phyloP scores from a whole-genome alignment of 2,329 filamentous ascomycete genomes.

The Epichloe amarillans region DNA sequence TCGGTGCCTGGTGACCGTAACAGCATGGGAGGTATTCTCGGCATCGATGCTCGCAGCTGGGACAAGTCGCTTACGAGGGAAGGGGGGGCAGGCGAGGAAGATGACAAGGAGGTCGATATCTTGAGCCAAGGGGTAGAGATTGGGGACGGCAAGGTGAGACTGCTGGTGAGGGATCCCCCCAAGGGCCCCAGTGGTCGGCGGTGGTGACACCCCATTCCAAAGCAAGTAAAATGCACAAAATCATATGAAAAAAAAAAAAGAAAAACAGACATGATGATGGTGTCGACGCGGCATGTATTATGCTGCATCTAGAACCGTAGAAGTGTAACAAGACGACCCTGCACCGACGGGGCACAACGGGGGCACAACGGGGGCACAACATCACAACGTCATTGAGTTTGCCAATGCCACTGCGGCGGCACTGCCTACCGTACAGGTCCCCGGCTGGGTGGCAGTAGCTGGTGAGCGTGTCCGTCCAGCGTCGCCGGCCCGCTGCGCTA shows the following conservation, averaged over 20 bases:
- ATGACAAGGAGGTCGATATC: constrained; percentile 38
- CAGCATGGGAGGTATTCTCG: constrained; percentile 63
- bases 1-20: constrained; percentile 86
- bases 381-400: too few species aligned
- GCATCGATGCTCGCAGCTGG: constrained; percentile 54
- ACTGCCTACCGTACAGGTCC: too few species aligned
- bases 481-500: too few species aligned
- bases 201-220: constrained; percentile 15
- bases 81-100: constrained; percentile 18
- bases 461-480: too few species aligned
- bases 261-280: too few species aligned
- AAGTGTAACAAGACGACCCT: too few species aligned
- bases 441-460: too few species aligned
- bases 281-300: too few species aligned
- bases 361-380: too few species aligned
- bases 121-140: constrained; percentile 37
- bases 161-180: constrained; percentile 47
- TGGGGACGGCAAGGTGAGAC: constrained; percentile 45
- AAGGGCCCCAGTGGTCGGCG: constrained; percentile 40
- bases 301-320: too few species aligned
- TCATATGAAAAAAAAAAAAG: constrained; percentile 14
- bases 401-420: too few species aligned
- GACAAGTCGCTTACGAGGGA: constrained; percentile 46
- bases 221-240: constrained; percentile 12
- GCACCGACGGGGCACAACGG: too few species aligned